Base-by-base conservation (phyloP, 75 land plant species). In the Cunninghamia lanceolata region DNA sequence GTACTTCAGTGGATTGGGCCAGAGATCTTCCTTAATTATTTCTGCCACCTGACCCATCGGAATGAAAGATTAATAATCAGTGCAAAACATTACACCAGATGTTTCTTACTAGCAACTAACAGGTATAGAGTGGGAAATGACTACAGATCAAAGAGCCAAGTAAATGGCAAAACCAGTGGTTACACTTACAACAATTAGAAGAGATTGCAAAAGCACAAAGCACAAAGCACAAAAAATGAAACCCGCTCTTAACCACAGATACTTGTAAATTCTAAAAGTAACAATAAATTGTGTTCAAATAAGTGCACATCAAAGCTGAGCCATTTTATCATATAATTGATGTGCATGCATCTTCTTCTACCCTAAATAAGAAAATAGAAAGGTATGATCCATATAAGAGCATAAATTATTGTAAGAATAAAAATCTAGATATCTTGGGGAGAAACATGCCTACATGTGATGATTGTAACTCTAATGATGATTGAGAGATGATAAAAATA, bases 1-100 rank as follows among this genome's bases (percentile, higher is more conserved):
- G 79, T 90, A 90, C 85, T 90, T 90, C 70, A 90, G 46, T 30
- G 91, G 91, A 46, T 90, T 90, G 21, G 90, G 91, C 91, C 91
- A 90, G 47, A 90, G 59, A 83, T 90, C 91, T 82, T 90, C 91
- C 82, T 89, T 89, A 70, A 90, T 88, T 36, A 90, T 88, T 68
- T 90, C 91, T 45, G 91, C 91, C 46, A 88, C 87, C 68, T 63
- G 68, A 25, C 68, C 68, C 68, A 63, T 63, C 9, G 1, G n/a
- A 5, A 63, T 63, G n/a, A 90, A 89, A 90, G 25, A 56, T 25
- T 68, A 32, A 8, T 0, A 79, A 28, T 34, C 82, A 79, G 21
- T 79, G 30, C 68, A 28, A 25, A 63, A 63, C n/a, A 21, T 63
- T 25, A 63, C 30, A 63, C 9, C 68, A 63, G 68, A 28, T 25